Evolutionary conservation across 441 rosid species (phyloP), one percentile per base, ranked within the genome.

Genomic region (Macaranga tanarius): DNA sequence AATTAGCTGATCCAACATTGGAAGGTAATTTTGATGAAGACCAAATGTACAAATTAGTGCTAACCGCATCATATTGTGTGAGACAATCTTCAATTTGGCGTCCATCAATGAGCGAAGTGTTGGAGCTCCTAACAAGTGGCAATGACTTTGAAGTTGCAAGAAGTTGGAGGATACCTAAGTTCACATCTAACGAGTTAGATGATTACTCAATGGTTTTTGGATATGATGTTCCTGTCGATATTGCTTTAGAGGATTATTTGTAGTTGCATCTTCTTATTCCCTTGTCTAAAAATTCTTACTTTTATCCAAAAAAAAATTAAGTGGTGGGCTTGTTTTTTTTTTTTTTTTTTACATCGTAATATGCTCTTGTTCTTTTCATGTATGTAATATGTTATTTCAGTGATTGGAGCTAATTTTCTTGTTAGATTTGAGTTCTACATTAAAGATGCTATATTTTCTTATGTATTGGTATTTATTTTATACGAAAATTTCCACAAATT

Each of bases 101-200:
- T 60, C 97, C 98, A 56, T 84, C 92, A 13, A 94, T 90, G 95
- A 94, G 86, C 48, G 92, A 92, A 85, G 96, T 89, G 69, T 72
- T 93, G 63, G 91, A 94, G 84, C 86, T 94, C 76, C 86, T 94
- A 45, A 87, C 83, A n/a, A 75, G 73, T 72, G 95, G 88, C 40
- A 79, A 75, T 13, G 92, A 88, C 77, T 83, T 87, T 42, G 86
- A 89, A 71, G 75, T 79, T 72, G 86, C 80, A 61, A 82, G 79
- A 72, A 87, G 85, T 79, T 89, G 93, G 95, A 87, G 92, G 63
- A 81, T 86, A 81, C 96, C 91, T n/a, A 86, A 82, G 80, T 83
- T 83, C 63, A 75, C 84, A 12, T 84, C 85, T 23, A 86, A 88
- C 73, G 92, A 86, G 51, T 73, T 89, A 75, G 92, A 94, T 81